Evolutionary conservation across 805 yeast species (phyloP).

Genomic region (Komagataella populi): DNA sequence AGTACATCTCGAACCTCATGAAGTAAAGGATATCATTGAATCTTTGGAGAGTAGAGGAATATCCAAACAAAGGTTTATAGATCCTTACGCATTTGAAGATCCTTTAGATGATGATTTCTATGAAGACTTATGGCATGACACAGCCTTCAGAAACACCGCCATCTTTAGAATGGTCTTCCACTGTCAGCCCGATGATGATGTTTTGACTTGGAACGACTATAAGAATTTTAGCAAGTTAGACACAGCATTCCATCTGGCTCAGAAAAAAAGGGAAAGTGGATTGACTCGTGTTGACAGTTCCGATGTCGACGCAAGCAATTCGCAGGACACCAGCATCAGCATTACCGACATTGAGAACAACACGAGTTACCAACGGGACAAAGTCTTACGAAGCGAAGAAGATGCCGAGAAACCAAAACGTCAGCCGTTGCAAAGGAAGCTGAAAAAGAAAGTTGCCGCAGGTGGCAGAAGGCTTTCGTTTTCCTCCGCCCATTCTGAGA

Average conservation of each 20-base stretch:
- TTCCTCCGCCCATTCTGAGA: neutral
- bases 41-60: neutral
- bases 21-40: neutral
- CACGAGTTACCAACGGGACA: neutral
- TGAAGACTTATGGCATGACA: slow-evolving; percentile 74
- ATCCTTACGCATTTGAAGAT: slow-evolving; percentile 82
- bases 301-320: neutral
- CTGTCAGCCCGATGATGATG: slow-evolving; percentile 89
- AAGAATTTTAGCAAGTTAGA: slow-evolving; percentile 51
- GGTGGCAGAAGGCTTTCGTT: neutral
- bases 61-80: slow-evolving; percentile 14
- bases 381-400: neutral
- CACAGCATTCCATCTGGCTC: slow-evolving; percentile 36
- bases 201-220: slow-evolving; percentile 83
- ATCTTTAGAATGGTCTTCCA: slow-evolving; percentile 79
- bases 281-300: neutral
- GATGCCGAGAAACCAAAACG: neutral
- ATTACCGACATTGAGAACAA: neutral
- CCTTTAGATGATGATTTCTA: slow-evolving; percentile 75
- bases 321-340: neutral
- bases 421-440: neutral
- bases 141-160: slow-evolving; percentile 73
- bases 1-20: neutral
- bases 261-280: slow-evolving; percentile 9
- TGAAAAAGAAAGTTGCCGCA: neutral